phyloP scores from a whole-genome alignment of 345 rosid species.

The rapeseed (Brassica napus) region DNA sequence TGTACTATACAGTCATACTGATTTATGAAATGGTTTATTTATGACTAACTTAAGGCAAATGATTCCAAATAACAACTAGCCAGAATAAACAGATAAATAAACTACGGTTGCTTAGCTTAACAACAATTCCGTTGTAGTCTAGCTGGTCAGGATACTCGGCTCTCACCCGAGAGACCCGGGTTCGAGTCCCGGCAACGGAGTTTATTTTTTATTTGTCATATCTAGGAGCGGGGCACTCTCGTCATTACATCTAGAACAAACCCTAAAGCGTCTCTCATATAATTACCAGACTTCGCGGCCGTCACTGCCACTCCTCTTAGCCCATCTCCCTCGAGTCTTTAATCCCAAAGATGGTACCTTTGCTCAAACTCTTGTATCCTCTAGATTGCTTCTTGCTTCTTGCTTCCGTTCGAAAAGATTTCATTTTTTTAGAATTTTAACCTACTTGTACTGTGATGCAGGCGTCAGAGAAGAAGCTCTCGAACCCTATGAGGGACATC shows the following conservation, averaged over 20 bases:
- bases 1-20: no score
- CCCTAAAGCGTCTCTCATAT: constrained; percentile 8
- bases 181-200: constrained; percentile 55
- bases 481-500: constrained; percentile 97
- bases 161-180: constrained; percentile 74
- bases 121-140: constrained; percentile 40
- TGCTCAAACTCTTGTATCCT: not conserved
- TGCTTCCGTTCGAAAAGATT: not conserved
- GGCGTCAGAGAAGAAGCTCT: constrained; percentile 94
- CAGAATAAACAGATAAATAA: no score
- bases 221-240: not conserved
- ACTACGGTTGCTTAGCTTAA: no score
- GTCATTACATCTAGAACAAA: constrained; percentile 22
- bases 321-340: constrained; percentile 2
- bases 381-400: not conserved
- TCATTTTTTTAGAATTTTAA: not conserved
- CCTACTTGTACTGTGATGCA: constrained; percentile 18
- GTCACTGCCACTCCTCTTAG: constrained; percentile 1
- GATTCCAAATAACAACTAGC: no score
- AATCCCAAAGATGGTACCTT: constrained; percentile 25
- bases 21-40: no score
- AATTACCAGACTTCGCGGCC: constrained; percentile 12
- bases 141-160: constrained; percentile 71
- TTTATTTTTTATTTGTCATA: not conserved
- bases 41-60: no score